A percentile compares a stretch with the other conserved stretches of the same genome.
These are phyloP conservation scores for Rhodotorula sp. DNA, from an alignment of 1,284 basidiomycete genomes.

Conservation along the genomic window DNA sequence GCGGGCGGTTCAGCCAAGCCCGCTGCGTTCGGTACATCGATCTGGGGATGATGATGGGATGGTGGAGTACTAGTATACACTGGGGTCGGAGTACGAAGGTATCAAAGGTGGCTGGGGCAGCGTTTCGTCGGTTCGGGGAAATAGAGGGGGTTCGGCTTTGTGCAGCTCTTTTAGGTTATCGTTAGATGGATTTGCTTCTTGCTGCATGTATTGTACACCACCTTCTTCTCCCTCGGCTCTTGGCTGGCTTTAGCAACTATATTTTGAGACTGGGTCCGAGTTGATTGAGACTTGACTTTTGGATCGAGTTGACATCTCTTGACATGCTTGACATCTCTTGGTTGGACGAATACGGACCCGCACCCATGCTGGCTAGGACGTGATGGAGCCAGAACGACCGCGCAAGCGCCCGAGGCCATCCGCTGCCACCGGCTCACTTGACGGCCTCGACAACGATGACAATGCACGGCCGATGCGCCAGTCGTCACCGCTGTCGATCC, in stretches of 20 bases:
- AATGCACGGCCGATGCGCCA: neutral
- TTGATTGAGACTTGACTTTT: too few relatives aligned
- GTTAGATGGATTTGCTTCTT: too few relatives aligned
- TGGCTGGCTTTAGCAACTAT: too few relatives aligned
- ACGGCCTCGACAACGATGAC: neutral
- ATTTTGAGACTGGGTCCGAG: neutral
- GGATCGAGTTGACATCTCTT: neutral
- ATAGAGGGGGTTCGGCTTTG: neutral
- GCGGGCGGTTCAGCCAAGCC: neutral
- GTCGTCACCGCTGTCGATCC: neutral
- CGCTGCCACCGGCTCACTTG: too few relatives aligned
- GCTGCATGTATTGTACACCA: too few relatives aligned
- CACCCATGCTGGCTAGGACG: neutral
- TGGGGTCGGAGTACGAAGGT: neutral
- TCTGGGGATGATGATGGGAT: neutral
- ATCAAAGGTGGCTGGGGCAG: neutral
- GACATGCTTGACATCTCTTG: neutral
- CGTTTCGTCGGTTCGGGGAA: too few relatives aligned
- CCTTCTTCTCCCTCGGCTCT: too few relatives aligned
- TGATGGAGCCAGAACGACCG: too few relatives aligned
- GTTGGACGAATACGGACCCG: neutral
- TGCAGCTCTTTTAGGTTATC: neutral
- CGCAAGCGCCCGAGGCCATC: too few relatives aligned
- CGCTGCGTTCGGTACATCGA: conserved; percentile 6
- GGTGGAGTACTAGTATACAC: neutral